These are phyloP conservation scores for Apophysomyces ossiformis DNA, from an alignment of 371 early-diverging fungal genomes.

Conservation along the genomic window DNA sequence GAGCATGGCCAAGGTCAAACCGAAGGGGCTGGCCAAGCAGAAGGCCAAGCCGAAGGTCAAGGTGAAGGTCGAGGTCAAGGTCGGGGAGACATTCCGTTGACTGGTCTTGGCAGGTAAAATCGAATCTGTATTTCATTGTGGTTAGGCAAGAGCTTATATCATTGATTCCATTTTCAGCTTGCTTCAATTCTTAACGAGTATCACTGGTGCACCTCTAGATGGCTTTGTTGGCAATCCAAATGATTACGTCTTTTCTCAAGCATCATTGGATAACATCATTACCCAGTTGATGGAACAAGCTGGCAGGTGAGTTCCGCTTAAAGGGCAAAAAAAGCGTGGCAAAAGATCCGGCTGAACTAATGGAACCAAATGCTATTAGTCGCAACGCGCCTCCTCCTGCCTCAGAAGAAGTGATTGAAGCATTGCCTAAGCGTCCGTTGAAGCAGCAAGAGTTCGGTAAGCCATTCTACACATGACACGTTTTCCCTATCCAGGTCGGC, in stretches of 20 bases:
- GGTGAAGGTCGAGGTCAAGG: conserved; percentile 11
- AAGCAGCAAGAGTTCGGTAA: conserved; percentile 57
- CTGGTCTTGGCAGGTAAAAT: conserved; percentile 28
- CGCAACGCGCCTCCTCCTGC: conserved; percentile 73
- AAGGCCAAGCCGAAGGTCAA: conserved; percentile 11
- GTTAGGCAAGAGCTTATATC: background rate
- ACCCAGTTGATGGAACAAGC: conserved; percentile 82
- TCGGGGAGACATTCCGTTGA: conserved; percentile 20
- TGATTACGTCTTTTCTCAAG: conserved; percentile 66
- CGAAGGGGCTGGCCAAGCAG: background rate
- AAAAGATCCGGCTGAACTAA: background rate
- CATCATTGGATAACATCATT: conserved; percentile 78
- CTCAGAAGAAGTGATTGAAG: conserved; percentile 64
- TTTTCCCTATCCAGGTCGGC: background rate
- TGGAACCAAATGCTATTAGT: conserved; percentile 27
- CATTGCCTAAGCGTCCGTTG: conserved; percentile 52
- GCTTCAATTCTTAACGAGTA: conserved; percentile 39
- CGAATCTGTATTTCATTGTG: background rate
- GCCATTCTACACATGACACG: conserved; percentile 4
- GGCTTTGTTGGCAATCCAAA: conserved; percentile 59
- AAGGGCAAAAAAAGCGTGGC: background rate
- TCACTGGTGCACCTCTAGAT: conserved; percentile 39
- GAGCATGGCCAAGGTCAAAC: conserved; percentile 13
- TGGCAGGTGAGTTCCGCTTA: conserved; percentile 36
- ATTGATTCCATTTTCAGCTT: conserved; percentile 21